A percentile compares a stretch with the other conserved stretches of the same genome.
These are phyloP conservation scores for Beta lomatogona DNA, from an alignment of 179 eudicot species.

Conservation along the genomic window DNA sequence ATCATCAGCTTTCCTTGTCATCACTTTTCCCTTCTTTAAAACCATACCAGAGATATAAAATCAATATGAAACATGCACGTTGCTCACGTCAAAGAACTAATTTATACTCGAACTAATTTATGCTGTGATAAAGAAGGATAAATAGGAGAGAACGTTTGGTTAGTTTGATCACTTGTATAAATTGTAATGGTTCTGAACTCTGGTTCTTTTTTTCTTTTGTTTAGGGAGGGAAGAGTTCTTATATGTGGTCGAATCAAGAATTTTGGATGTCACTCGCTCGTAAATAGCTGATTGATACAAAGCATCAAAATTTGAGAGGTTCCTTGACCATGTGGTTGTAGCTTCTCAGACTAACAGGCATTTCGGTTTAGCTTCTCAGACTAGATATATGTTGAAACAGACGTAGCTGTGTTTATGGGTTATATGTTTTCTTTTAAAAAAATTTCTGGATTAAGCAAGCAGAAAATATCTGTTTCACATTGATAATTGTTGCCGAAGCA, in stretches of 20 bases:
- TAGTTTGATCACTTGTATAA: neutral
- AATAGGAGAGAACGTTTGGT: neutral
- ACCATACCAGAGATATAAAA: too few relatives aligned
- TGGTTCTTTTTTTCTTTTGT: neutral
- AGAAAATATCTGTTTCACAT: neutral
- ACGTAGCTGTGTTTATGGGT: neutral
- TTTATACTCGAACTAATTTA: too few relatives aligned
- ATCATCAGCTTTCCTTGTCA: too few relatives aligned
- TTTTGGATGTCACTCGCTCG: conserved; percentile 23
- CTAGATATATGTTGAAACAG: neutral
- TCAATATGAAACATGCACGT: too few relatives aligned
- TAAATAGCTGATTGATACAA: conserved; percentile 17
- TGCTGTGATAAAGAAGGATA: too few relatives aligned
- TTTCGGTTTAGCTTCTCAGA: conserved; percentile 2
- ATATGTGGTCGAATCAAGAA: conserved; percentile 18
- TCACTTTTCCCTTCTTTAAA: too few relatives aligned
- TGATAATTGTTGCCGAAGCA: neutral
- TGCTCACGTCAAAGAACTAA: too few relatives aligned
- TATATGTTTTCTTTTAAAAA: neutral
- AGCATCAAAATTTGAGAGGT: neutral
- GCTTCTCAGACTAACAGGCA: neutral
- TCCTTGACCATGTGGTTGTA: conserved; percentile 12
- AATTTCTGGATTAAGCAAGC: neutral
- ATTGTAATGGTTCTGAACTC: too few relatives aligned
- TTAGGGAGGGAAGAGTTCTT: conserved; percentile 19